Evolutionary conservation across 495 filamentous ascomycete species (phyloP).

Genomic region (Aspergillus bridgeri): DNA sequence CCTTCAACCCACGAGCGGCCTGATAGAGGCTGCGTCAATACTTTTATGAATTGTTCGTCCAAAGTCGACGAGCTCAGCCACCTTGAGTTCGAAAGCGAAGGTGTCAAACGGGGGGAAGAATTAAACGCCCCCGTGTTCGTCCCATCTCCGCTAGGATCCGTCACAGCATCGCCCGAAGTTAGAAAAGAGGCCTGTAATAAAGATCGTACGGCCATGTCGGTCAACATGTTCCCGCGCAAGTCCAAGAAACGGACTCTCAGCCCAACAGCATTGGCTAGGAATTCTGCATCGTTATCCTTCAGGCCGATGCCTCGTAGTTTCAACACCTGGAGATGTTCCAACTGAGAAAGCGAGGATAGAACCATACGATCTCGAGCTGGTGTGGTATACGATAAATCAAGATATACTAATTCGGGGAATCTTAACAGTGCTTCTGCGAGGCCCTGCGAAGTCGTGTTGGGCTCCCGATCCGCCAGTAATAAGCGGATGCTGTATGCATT

Average conservation of each 20-base stretch:
- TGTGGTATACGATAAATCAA: conserved; percentile 60
- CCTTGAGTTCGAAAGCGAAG: conserved; percentile 12
- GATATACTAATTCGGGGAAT: conserved; percentile 54
- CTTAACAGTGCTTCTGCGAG: conserved; percentile 50
- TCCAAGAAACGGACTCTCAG: conserved; percentile 55
- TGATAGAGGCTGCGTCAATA: conserved; percentile 47
- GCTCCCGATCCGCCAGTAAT: conserved; percentile 54
- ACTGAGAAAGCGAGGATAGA: conserved; percentile 37
- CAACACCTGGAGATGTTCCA: conserved; percentile 53
- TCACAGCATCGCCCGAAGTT: conserved; percentile 11
- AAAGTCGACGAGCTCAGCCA: conserved; percentile 35
- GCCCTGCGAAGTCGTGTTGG: conserved; percentile 53
- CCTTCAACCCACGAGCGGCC: conserved; percentile 53
- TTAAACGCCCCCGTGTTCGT: neutral
- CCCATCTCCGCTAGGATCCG: neutral
- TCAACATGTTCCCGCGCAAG: conserved; percentile 56
- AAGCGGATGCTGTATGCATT: conserved; percentile 46
- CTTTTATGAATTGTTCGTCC: conserved; percentile 46
- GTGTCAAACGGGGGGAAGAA: conserved; percentile 9
- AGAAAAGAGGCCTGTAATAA: conserved; percentile 51
- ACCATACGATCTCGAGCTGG: conserved; percentile 52
- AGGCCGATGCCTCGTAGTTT: conserved; percentile 57
- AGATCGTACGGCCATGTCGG: conserved; percentile 51
- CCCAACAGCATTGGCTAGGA: conserved; percentile 51
- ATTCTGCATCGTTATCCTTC: conserved; percentile 51